Evolutionary conservation across 352 stramenopile genomes (phyloP), one percentile per base, ranked within the genome.

Genomic region (Pythium vanterpoolii): DNA sequence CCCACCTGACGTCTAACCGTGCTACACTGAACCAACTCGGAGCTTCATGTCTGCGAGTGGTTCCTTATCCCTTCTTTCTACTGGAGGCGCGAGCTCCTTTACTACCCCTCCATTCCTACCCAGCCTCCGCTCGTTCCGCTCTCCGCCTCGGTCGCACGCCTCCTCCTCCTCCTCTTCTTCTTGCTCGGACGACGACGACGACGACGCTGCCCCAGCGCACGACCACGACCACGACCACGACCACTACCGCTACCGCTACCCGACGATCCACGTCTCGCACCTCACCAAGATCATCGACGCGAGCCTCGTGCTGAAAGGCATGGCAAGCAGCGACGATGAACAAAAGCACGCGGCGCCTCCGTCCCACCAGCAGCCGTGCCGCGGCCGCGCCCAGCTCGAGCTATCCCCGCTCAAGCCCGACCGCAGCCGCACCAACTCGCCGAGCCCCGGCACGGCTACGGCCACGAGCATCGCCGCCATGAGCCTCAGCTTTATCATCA

Each of bases 401-500:
- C 54, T 69, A 7, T 53, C 62, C 38, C 56, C 56, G 38, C 42
- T 58, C 38, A 58, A 66, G 38, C 36, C 39, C 30, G 46, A 44
- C 39, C 57, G 42, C 5, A 60, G 55, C 43, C 40, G 28, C 47
- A 56, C 44, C 48, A 60, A 64, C 47, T 65, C 50, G 34, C 53
- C 54, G 9, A 72, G 60, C 34, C 59, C 60, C 1, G 52, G 55
- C 36, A 65, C 64, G 14, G 48, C 60, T 48, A 70, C 69, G 44
- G 75, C 80, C 34, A 82, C 68, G 24, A 73, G 76, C 48, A 88
- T 88, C 44, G 74, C 79, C 16, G 81, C 82, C 61, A 92, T 92
- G 83, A 89, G 83, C 21, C 80, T 92, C 47, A 90, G 83, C 76
- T 92, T 82, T 64, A 92, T 92, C 68, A 85, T 90, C 49, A 87